Evolutionary conservation across 495 filamentous ascomycete species (phyloP), one percentile per base, ranked within the genome.

Genomic region (Pseudomonodictys pantanalensis): DNA sequence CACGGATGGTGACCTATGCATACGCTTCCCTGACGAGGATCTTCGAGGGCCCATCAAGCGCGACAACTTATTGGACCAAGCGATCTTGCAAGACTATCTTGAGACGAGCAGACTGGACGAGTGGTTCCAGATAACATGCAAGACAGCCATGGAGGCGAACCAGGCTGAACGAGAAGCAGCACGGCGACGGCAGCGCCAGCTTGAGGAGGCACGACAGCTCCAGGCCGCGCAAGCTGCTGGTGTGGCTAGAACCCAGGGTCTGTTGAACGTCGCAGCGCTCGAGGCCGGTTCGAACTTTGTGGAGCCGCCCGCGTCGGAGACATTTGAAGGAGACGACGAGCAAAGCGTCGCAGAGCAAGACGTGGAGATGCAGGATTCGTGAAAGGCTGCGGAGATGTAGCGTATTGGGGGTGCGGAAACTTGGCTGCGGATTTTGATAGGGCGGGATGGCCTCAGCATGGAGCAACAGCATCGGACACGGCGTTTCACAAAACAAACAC

Each of bases 21-120:
- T 51, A 15, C 62, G 70, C 11, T 74, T 72, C 42, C 24, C 33
- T 7, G 45, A 54, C 9, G 60, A 69, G 32, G 68, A 69, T 24
- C 51, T 77, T 11, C 58, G 68, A 15, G 57, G 62, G 8, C 65
- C 60, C 2, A 72, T 75, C 39, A 57, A 68, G 15, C 18, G 42
- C 11, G 75, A 75, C 42, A 71, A 72, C 32, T n/a, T 54, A 17
- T 43, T 56, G 7, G 74, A 76, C 35, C 74, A 73, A 25, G 69
- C 69, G 49, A 26, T 65, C 25, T 46, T 77, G 44, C 33, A 63
- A 33, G 43, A 38, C 0, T 58, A 65, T 33, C 35, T 73, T 3
- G 53, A 64, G 23, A 60, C 70, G 15, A 49, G 64, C n/a, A 30
- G 64, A 33, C 65, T 77, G 18, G 70, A 70, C 7, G 52, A 64